These are phyloP conservation scores for Pseudonitzschia pungens DNA, from an alignment of 108 stramenopile species.

Conservation along the genomic window DNA sequence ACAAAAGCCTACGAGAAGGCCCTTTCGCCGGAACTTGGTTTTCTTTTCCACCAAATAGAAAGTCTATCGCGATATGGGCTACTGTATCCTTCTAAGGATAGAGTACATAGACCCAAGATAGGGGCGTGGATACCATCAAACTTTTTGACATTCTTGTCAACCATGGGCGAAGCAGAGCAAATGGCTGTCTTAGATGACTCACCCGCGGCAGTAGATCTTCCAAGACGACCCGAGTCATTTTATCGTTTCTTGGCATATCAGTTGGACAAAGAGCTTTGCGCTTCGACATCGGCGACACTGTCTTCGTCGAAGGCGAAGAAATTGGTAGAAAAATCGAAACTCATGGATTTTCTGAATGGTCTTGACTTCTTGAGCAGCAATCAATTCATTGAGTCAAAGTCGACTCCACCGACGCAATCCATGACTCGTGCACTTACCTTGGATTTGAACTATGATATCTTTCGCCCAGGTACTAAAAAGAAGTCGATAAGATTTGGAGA, in stretches of 20 bases:
- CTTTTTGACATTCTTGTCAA: constrained; percentile 60
- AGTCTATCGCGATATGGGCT: constrained; percentile 56
- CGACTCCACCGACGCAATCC: constrained; percentile 52
- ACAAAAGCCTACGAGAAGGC: constrained; percentile 35
- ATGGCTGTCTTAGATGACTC: constrained; percentile 80
- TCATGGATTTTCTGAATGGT: constrained; percentile 72
- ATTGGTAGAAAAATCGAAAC: constrained; percentile 23
- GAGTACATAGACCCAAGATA: constrained; percentile 34
- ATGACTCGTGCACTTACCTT: constrained; percentile 61
- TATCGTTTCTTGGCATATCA: constrained; percentile 83
- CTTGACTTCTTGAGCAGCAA: constrained; percentile 72
- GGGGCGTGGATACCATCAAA: constrained; percentile 73
- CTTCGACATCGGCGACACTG: not conserved
- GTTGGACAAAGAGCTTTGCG: constrained; percentile 59
- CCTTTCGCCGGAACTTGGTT: constrained; percentile 70
- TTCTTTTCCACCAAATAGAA: constrained; percentile 81
- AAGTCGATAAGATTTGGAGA: constrained; percentile 51
- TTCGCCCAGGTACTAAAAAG: constrained; percentile 24
- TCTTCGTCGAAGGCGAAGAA: constrained; percentile 25
- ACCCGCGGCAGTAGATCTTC: constrained; percentile 61
- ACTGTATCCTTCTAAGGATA: constrained; percentile 36
- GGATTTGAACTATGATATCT: constrained; percentile 68
- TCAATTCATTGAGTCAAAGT: constrained; percentile 54
- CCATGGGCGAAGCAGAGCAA: constrained; percentile 74
- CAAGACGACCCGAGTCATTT: constrained; percentile 80